A percentile compares a stretch with the other conserved stretches of the same genome.
Evolutionary conservation across 768 basidiomycete species (phyloP).

Genomic region (Lanmaoa pseudosensibilis): DNA sequence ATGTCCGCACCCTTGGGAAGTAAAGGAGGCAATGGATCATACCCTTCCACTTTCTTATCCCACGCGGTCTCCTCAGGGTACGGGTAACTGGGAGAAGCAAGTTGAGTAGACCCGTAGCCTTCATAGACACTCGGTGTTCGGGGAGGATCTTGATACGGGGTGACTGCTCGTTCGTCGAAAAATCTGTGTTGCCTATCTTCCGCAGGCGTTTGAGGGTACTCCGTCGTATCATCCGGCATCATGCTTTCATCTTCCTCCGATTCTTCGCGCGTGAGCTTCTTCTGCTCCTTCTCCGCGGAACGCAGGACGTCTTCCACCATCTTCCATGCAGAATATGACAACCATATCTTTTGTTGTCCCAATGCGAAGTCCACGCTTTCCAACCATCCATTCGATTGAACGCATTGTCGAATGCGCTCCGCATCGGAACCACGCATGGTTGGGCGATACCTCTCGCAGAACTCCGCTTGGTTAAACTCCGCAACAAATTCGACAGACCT

Average conservation of each 20-base stretch:
- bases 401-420: constrained; percentile 52
- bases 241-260: constrained; percentile 50
- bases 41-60: constrained; percentile 42
- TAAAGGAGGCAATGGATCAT: constrained; percentile 30
- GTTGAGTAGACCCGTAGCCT: constrained; percentile 22
- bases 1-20: constrained; percentile 39
- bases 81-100: constrained; percentile 24
- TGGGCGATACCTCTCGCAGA: constrained; percentile 55
- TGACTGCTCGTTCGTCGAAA: constrained; percentile 31
- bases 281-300: constrained; percentile 49
- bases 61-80: constrained; percentile 41
- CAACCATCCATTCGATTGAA: constrained; percentile 50
- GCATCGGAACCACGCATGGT: constrained; percentile 47
- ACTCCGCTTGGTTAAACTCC: constrained; percentile 48
- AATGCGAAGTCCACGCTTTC: constrained; percentile 55
- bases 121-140: constrained; percentile 31
- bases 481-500: constrained; percentile 51
- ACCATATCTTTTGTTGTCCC: constrained; percentile 55
- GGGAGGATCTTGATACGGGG: constrained; percentile 33
- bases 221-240: constrained; percentile 39
- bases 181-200: constrained; percentile 34
- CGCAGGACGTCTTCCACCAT: constrained; percentile 57
- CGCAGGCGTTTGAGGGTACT: constrained; percentile 36
- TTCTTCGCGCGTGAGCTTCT: constrained; percentile 40
- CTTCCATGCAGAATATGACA: constrained; percentile 59